A percentile compares a stretch with the other conserved stretches of the same genome.
Evolutionary conservation across 495 filamentous ascomycete genomes (phyloP).

Genomic region (Podospora comata): DNA sequence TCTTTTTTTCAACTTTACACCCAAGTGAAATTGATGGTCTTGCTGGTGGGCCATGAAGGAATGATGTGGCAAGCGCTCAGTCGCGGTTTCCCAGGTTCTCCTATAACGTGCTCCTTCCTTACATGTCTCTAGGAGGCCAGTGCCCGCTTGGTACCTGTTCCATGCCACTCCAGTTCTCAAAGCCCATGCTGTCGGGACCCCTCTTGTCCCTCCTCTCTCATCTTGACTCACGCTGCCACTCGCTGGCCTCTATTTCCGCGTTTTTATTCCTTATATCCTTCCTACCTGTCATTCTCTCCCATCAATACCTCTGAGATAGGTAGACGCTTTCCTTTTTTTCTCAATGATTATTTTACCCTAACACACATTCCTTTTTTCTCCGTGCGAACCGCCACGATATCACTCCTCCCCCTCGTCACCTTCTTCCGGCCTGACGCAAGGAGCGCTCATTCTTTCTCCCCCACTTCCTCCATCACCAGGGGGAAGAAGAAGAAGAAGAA

Average conservation of each 20-base stretch:
- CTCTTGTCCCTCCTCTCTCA: not conserved
- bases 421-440: not conserved
- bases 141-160: not conserved
- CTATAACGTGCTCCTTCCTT: not conserved
- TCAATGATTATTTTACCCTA: not conserved
- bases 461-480: not conserved
- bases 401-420: not conserved
- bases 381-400: not conserved
- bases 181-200: not conserved
- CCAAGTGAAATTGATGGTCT: too few relatives aligned
- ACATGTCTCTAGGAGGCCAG: not conserved
- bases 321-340: not conserved
- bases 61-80: too few relatives aligned
- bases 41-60: too few relatives aligned
- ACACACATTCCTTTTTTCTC: not conserved
- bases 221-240: not conserved
- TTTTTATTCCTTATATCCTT: not conserved
- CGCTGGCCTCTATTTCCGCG: not conserved
- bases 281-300: not conserved
- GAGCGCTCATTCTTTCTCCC: not conserved
- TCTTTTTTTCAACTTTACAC: too few relatives aligned
- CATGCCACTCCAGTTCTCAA: not conserved
- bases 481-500: not conserved
- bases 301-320: not conserved
- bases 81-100: too few relatives aligned